Evolutionary conservation across 2,329 filamentous ascomycete genomes (phyloP).

Genomic region (Nemania abortiva): DNA sequence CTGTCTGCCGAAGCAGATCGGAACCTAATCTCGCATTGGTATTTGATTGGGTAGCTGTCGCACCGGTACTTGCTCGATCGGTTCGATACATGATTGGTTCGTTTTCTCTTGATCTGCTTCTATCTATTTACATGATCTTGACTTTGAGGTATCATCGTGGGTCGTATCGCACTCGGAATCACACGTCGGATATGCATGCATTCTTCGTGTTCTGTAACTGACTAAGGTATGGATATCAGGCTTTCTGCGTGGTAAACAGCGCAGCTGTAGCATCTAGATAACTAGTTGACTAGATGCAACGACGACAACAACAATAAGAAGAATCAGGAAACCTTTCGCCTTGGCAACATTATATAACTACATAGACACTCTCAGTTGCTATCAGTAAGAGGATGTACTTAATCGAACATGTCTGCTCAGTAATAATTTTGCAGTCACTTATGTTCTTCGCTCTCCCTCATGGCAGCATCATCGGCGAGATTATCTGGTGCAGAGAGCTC

Average conservation of each 20-base stretch:
- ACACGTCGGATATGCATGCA: not conserved
- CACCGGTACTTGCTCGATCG: not conserved
- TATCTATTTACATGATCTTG: too few relatives aligned
- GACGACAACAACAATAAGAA: not conserved
- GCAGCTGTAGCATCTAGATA: not conserved
- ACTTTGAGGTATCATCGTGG: not conserved
- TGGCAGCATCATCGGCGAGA: slow-evolving; percentile 1
- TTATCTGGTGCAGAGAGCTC: not conserved
- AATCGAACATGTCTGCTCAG: not conserved
- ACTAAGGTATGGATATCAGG: not conserved
- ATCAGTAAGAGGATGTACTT: not conserved
- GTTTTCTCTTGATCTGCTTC: not conserved
- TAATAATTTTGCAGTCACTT: not conserved
- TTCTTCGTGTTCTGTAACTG: not conserved
- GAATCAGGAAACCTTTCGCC: not conserved
- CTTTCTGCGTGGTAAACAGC: not conserved
- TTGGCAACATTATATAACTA: slow-evolving; percentile 11
- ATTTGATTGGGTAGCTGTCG: slow-evolving; percentile 8
- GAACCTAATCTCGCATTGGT: slow-evolving; percentile 6
- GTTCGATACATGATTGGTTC: slow-evolving; percentile 14
- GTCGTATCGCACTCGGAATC: not conserved
- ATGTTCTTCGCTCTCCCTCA: slow-evolving; percentile 6
- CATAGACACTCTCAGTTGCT: not conserved
- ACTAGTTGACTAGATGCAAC: not conserved
- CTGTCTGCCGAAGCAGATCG: too few relatives aligned